These are phyloP conservation scores for Suillus clintonianus DNA, from an alignment of 768 basidiomycete species.

Conservation along the genomic window DNA sequence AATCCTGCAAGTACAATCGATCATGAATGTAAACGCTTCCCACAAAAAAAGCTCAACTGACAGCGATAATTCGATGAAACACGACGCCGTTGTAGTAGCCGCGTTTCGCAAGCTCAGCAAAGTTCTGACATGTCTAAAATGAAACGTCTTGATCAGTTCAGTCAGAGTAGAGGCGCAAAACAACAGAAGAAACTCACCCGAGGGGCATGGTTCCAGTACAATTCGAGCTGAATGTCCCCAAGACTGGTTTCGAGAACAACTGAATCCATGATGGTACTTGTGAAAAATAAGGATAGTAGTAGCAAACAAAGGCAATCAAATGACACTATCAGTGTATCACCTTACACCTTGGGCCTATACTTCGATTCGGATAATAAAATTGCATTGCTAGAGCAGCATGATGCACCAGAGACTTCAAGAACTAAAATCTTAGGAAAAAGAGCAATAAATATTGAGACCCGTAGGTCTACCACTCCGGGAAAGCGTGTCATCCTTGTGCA, in stretches of 20 bases:
- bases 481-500: constrained; percentile 99
- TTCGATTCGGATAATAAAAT: too few species aligned
- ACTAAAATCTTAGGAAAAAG: background rate
- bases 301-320: background rate
- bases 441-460: constrained; percentile 43
- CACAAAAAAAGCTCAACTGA: constrained; percentile 34
- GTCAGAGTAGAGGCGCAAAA: constrained; percentile 7
- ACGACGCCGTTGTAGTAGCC: constrained; percentile 91
- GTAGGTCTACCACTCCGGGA: constrained; percentile 82
- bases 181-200: constrained; percentile 37
- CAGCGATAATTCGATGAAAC: constrained; percentile 91
- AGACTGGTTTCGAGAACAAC: constrained; percentile 81
- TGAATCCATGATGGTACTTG: constrained; percentile 37
- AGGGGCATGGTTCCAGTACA: constrained; percentile 93
- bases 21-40: background rate
- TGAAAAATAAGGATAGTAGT: background rate
- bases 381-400: too few species aligned
- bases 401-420: too few species aligned
- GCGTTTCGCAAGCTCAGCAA: constrained; percentile 83
- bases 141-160: constrained; percentile 17
- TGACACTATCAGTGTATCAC: too few species aligned
- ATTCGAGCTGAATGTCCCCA: constrained; percentile 86
- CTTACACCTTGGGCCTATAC: too few species aligned
- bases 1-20: constrained; percentile 57
- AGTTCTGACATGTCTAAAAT: constrained; percentile 89